Base-by-base conservation (phyloP, 768 basidiomycete species). In the Lactifluus hygrophoroides region DNA sequence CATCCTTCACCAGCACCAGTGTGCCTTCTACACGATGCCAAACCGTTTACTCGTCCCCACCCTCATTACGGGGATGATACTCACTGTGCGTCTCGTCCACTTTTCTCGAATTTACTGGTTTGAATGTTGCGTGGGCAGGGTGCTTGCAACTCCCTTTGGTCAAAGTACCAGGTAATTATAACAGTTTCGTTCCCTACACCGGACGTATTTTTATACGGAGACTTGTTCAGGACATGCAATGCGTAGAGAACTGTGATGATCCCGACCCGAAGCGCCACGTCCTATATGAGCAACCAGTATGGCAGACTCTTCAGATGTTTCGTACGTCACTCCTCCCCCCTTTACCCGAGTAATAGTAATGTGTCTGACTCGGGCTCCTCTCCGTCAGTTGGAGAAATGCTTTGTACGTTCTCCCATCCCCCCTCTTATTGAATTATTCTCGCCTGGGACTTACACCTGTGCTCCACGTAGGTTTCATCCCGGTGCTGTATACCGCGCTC, bases 301-400 rank as follows among this genome's bases (percentile, higher is more conserved):
- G 91, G 88, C 90, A 93, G 72, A 90, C 84, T 14, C 78, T 92
- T 40, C 88, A 90, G 71, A 93, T 91, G 89, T 91, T 90, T 72
- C 77, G 88, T 90, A 68, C 71, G 86, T 80, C 63, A 50, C 55
- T 13, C 40, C 67, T 61, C 58, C 55, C 54, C 32, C 25, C 16
- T n/a, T 60, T 64, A 35, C 65, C 63, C 23, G 56, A n/a, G n/a
- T n/a, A n/a, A n/a, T n/a, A 10, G 42, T 45, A 19, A 27, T 16
- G 11, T 27, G 8, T 47, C 56, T 63, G 64, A 79, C 76, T 64
- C 63, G 17, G 3, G n/a, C n/a, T n/a, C n/a, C 28, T 42, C n/a
- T 11, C 13, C 34, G 5, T 57, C 64, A 90, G 88, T 93, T 72
- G 94, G 94, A 70, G 94, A 98, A 75, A 90, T 94, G 83, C 80